Percentiles rank a stretch among this genome's conserved stretches.
Conservation (phyloP, 1,139 yeast species). For the Taphrina betulina region DNA sequence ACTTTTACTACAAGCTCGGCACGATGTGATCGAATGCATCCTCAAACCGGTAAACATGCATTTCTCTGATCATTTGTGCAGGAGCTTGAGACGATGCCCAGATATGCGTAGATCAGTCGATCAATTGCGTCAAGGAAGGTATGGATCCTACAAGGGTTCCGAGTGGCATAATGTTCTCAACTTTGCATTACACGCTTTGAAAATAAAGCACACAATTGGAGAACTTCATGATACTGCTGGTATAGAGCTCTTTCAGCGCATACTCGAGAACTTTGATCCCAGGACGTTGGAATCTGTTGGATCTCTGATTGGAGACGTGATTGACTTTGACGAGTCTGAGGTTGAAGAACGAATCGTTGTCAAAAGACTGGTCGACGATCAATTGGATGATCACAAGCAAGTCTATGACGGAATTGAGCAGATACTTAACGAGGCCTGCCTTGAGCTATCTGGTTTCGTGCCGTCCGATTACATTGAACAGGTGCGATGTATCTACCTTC, state of each 20-base stretch:
- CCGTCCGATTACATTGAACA: constrained; percentile 35
- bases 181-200: constrained; percentile 38
- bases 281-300: constrained; percentile 35
- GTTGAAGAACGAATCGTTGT: constrained; percentile 45
- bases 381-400: constrained; percentile 44
- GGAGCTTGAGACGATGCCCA: constrained; percentile 41
- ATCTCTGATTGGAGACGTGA: constrained; percentile 38
- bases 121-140: constrained; percentile 43
- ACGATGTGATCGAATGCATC: constrained; percentile 42
- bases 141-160: constrained; percentile 43
- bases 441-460: constrained; percentile 36
- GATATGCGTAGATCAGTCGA: constrained; percentile 42
- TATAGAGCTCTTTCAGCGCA: constrained; percentile 27
- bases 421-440: constrained; percentile 43
- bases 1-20: constrained; percentile 42
- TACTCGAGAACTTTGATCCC: constrained; percentile 36
- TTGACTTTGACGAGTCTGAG: constrained; percentile 47
- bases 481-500: constrained; percentile 49
- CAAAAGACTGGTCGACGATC: constrained; percentile 43
- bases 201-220: constrained; percentile 36
- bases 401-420: constrained; percentile 47
- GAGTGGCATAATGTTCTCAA: constrained; percentile 17
- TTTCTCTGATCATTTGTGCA: constrained; percentile 37
- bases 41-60: constrained; percentile 38
- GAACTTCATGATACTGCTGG: constrained; percentile 24